phyloP scores from a whole-genome alignment of 305 asterid species.

The Fraxinus ornus region DNA sequence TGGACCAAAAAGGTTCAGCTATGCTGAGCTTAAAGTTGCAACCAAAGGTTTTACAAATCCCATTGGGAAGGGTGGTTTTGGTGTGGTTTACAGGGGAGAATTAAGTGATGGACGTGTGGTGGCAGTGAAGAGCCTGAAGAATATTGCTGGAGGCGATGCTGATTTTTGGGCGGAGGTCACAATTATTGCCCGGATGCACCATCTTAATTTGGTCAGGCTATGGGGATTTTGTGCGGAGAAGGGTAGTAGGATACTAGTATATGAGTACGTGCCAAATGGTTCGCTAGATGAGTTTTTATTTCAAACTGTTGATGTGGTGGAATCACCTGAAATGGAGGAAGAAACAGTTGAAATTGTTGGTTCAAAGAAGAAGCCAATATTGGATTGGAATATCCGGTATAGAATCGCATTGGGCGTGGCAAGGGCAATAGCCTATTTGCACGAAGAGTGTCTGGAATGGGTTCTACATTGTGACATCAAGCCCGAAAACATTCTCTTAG shows the following conservation, averaged over 20 bases:
- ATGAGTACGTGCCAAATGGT: slow-evolving; percentile 78
- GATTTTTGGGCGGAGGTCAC: slow-evolving; percentile 92
- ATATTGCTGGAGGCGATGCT: slow-evolving; percentile 56
- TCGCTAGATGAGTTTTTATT: slow-evolving; percentile 71
- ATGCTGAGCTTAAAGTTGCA: slow-evolving; percentile 58
- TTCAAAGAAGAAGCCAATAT: slow-evolving; percentile 50
- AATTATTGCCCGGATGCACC: slow-evolving; percentile 89
- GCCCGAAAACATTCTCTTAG: slow-evolving; percentile 83
- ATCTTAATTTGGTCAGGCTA: slow-evolving; percentile 72
- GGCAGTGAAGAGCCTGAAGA: slow-evolving; percentile 69
- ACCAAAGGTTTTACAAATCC: slow-evolving; percentile 54
- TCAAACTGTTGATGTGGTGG: slow-evolving; percentile 33
- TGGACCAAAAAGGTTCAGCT: slow-evolving; percentile 76
- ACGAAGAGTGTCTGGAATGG: slow-evolving; percentile 95
- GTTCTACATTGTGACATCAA: slow-evolving; percentile 87
- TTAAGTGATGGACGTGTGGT: slow-evolving; percentile 72
- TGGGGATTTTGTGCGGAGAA: slow-evolving; percentile 95
- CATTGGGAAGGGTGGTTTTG: slow-evolving; percentile 79
- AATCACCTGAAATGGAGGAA: slow-evolving; percentile 18
- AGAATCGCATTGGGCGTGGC: slow-evolving; percentile 89
- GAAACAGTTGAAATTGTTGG: slow-evolving; percentile 19
- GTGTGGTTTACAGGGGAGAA: slow-evolving; percentile 67
- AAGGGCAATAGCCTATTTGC: slow-evolving; percentile 79
- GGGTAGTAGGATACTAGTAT: slow-evolving; percentile 60
- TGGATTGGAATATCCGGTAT: slow-evolving; percentile 73